Evolutionary conservation across 192 early-diverging fungal species (phyloP), one percentile per base, ranked within the genome.

Genomic region (Umbelopsis isabellina): DNA sequence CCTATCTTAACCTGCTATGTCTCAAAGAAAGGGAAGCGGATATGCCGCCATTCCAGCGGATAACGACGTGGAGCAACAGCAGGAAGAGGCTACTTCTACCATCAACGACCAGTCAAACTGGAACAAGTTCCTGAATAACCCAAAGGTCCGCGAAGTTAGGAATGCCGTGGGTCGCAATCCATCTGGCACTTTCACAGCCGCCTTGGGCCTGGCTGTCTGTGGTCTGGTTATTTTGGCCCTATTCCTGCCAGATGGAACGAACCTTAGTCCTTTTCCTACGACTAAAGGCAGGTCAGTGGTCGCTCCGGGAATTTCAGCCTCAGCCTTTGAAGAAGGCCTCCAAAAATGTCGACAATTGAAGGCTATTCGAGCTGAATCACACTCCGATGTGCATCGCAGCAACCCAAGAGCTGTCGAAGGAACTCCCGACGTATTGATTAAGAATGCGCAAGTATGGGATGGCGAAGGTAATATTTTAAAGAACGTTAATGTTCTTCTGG

Each of bases 401-500:
- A 73, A 73, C 41, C 66, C 72, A n/a, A 50, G 72, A 44, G 72
- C 53, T n/a, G 46, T 46, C 12, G 67, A 41, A 3, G 50, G 33
- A 4, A 46, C 48, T 44, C 21, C 15, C 7, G 37, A 67, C 45
- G 45, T 74, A 4, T 9, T 76, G 4, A 16, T 80, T 1, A 71
- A 58, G 46, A 75, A 80, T 25, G 75, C 78, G 6, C 65, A 66
- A 18, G 75, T 80, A 7, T 80, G 78, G 78, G 75, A 76, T 51
- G 78, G 78, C 1, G 58, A 67, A 53, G 78, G 78, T 6, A 25
- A 23, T 37, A 55, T 80, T 13, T 20, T 67, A n/a, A 13, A 55
- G 21, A 53, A 71, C n/a, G 61, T 76, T 8, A 83, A 88, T 72
- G 73, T 89, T 22, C 61, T 79, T 47, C 35, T 86, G 21, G 48